phyloP scores from a whole-genome alignment of 345 rosid species.

The Rhizophora mangle region DNA sequence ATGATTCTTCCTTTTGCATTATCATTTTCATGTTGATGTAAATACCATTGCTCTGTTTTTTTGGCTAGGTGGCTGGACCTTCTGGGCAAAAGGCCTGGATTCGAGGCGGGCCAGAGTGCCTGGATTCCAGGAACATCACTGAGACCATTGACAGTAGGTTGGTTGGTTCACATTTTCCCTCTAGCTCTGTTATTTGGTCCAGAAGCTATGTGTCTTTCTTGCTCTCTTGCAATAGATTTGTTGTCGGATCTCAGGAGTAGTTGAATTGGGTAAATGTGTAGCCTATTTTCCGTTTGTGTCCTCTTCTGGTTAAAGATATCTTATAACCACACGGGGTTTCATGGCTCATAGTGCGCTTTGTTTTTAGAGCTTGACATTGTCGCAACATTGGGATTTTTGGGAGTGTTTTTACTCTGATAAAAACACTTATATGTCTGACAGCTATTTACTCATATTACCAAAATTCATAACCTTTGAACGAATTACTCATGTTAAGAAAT shows the following conservation, averaged over 20 bases:
- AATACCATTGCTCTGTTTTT: neutral
- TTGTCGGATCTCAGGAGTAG: neutral
- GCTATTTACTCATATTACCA: too few species aligned
- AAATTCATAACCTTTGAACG: too few species aligned
- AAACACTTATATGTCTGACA: too few species aligned
- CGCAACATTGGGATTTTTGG: neutral
- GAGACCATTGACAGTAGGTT: slow-evolving; percentile 56
- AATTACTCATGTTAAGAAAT: too few species aligned
- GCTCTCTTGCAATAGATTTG: slow-evolving; percentile 2
- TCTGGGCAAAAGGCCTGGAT: slow-evolving; percentile 68
- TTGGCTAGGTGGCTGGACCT: slow-evolving; percentile 49
- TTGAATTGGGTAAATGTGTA: neutral
- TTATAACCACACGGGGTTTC: too few species aligned
- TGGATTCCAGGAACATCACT: slow-evolving; percentile 49
- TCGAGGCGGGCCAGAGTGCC: slow-evolving; percentile 48
- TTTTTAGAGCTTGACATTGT: neutral
- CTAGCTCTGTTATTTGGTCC: neutral
- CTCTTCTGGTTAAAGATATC: too few species aligned
- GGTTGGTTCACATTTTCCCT: neutral
- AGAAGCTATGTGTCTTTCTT: neutral
- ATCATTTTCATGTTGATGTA: too few species aligned
- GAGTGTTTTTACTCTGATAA: too few species aligned
- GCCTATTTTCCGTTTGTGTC: too few species aligned
- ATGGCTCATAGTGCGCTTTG: neutral
- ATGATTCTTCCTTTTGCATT: too few species aligned